Percentiles rank a stretch among this genome's conserved stretches.
Evolutionary conservation across 1,139 yeast species (phyloP).

Genomic region (Protomyces inundatus): DNA sequence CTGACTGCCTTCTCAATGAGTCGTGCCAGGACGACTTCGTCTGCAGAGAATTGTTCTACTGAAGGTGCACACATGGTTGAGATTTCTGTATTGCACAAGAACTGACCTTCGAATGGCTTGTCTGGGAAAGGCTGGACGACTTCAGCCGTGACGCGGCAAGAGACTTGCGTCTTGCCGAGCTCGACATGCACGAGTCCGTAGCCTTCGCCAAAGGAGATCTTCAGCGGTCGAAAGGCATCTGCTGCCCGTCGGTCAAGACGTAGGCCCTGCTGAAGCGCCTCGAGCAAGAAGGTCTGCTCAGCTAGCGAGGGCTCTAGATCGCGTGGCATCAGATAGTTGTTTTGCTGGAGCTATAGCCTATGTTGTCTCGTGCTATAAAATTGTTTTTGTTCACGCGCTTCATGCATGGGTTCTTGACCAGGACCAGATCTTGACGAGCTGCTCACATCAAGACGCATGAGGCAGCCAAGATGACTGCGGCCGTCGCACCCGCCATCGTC

Average conservation of each 20-base stretch:
- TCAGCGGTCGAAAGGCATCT: conserved; percentile 58
- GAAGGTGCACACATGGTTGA: conserved; percentile 84
- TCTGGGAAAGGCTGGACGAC: conserved; percentile 83
- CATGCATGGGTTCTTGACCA: too few species aligned
- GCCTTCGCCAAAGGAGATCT: conserved; percentile 59
- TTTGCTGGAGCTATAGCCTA: too few species aligned
- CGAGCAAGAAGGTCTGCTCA: conserved; percentile 58
- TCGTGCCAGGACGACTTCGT: conserved; percentile 72
- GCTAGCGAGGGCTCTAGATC: conserved; percentile 60
- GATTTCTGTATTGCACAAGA: conserved; percentile 76
- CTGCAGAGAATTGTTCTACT: conserved; percentile 59
- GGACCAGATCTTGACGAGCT: too few species aligned
- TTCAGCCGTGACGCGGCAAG: conserved; percentile 72
- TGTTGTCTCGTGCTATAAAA: too few species aligned
- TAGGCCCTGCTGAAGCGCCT: conserved; percentile 56
- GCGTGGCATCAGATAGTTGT: conserved; percentile 47
- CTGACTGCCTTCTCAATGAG: conserved; percentile 86
- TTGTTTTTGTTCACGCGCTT: too few species aligned
- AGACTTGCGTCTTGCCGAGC: conserved; percentile 68
- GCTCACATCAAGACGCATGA: conserved; percentile 10
- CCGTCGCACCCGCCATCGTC: conserved; percentile 14
- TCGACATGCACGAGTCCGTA: conserved; percentile 76
- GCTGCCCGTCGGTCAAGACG: conserved; percentile 67
- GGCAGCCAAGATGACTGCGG: conserved; percentile 6
- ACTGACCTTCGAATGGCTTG: conserved; percentile 88